phyloP scores from a whole-genome alignment of 306 rosid genomes.

The Ormosia semicastrata region DNA sequence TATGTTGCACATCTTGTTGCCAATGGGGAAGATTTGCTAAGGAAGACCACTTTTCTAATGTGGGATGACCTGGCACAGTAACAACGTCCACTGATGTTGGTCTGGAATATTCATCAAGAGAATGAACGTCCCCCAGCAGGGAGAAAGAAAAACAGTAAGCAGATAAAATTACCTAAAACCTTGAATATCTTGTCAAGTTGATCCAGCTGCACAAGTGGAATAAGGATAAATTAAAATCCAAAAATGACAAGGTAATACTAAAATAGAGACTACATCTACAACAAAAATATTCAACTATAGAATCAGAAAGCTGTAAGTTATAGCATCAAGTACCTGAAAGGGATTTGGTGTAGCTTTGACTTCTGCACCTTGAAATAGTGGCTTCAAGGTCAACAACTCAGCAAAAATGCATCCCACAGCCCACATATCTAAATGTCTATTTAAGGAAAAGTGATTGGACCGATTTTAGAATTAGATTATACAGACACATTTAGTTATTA shows the following conservation, averaged over 20 bases:
- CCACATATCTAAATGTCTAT: constrained; percentile 79
- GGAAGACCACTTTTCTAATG: constrained; percentile 93
- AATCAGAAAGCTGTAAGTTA: constrained; percentile 10
- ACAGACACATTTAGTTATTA: constrained; percentile 5
- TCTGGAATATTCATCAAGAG: constrained; percentile 34
- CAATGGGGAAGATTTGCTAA: constrained; percentile 88
- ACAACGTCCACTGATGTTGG: constrained; percentile 36
- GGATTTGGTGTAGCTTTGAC: constrained; percentile 85
- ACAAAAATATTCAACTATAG: neutral
- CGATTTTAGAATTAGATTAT: neutral
- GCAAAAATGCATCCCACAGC: constrained; percentile 99
- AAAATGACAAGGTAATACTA: constrained; percentile 13
- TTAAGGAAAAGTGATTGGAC: constrained; percentile 37
- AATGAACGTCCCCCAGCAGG: constrained; percentile 33
- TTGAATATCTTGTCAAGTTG: constrained; percentile 98
- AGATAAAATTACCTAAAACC: constrained; percentile 78
- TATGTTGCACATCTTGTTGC: constrained; percentile 75
- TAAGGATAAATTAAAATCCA: constrained; percentile 16
- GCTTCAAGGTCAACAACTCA: constrained; percentile 95
- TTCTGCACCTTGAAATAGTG: constrained; percentile 96
- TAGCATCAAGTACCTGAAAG: constrained; percentile 66
- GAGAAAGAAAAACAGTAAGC: constrained; percentile 22
- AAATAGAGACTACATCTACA: constrained; percentile 3
- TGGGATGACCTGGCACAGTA: constrained; percentile 85
- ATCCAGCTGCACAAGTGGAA: constrained; percentile 74